Evolutionary conservation across 345 rosid species (phyloP).

Genomic region (Dovyalis caffra): DNA sequence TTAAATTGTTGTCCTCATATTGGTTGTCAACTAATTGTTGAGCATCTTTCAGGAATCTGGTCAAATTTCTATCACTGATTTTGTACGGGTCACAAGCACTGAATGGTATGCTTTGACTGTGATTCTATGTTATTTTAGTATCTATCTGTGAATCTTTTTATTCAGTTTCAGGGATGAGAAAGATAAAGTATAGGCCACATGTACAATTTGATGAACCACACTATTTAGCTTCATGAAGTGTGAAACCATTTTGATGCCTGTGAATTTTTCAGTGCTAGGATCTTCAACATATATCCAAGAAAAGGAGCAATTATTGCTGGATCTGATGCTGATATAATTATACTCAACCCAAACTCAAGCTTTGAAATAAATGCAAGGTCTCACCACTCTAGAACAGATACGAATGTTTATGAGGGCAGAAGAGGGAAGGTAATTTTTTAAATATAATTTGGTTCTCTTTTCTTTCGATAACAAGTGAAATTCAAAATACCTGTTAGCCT

Average conservation of each 20-base stretch:
- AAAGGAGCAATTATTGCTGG: conserved; percentile 93
- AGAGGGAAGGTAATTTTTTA: conserved; percentile 62
- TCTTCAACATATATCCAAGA: conserved; percentile 88
- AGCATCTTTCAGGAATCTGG: conserved; percentile 60
- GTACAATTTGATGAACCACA: not conserved
- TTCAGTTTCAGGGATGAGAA: not conserved
- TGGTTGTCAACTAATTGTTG: conserved; percentile 3
- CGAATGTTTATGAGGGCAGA: conserved; percentile 79
- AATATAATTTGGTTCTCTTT: not conserved
- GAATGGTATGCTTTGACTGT: conserved; percentile 53
- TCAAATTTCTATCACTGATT: conserved; percentile 67
- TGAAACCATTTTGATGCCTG: not conserved
- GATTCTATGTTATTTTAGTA: not conserved
- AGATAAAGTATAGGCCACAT: not conserved
- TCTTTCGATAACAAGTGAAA: not conserved
- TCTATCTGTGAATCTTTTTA: not conserved
- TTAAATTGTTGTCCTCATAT: not conserved
- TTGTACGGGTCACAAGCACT: conserved; percentile 71
- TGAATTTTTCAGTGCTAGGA: conserved; percentile 62
- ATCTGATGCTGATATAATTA: conserved; percentile 95
- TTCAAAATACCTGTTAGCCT: not conserved
- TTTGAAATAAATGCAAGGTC: conserved; percentile 63
- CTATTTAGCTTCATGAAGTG: not conserved
- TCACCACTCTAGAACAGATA: conserved; percentile 87
- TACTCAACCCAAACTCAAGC: conserved; percentile 82